Base-by-base conservation (phyloP, 1,139 yeast genomes). In the Pichia sp. region DNA sequence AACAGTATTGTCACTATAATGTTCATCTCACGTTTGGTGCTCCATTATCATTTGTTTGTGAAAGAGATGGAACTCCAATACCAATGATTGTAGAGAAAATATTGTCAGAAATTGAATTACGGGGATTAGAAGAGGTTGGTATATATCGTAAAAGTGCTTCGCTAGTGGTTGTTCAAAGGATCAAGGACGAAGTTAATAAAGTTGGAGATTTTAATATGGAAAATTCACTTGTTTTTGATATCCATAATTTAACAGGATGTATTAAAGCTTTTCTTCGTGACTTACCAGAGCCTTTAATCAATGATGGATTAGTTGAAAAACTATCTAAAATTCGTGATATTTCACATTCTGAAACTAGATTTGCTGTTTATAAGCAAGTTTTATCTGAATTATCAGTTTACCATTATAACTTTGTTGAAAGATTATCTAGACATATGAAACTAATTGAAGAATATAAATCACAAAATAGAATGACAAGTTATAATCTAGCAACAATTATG, bases 111-210 rank as follows among this genome's bases (percentile, higher is more conserved):
- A 83, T 92, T 54, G 97, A 92, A 63, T 67, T 72, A 32, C 79
- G 90, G 48, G 97, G 97, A 0, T 66, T 92, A 36, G 87, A 86
- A 54, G 97, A 90, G 63, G 87, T 88, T 52, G 98, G 98, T 28
- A 72, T 92, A 27, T 92, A 92, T 65, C 81, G 98, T 65, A 86
- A 90, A 53, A 87, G 96, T 52, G 94, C 97, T 0, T 87, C 97
- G 0, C 70, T 88, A 42, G 86, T 87, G 43, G 87, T 88, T 47
- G 81, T 92, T 53, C 79, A 76, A 52, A 75, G 79, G 30, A 73
- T 89, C 53, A 87, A 83, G 63, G 70, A 73, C 9, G 81, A 81
- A 38, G 86, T 92, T 63, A 96, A 92, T 65, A 77, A 75, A 53
- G 77, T 79, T 32, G 87, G 87, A 25, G 77, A 75, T 8, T 81